These are phyloP conservation scores for Aspergillus sp. DNA, from an alignment of 2,329 filamentous ascomycete genomes.

Conservation along the genomic window DNA sequence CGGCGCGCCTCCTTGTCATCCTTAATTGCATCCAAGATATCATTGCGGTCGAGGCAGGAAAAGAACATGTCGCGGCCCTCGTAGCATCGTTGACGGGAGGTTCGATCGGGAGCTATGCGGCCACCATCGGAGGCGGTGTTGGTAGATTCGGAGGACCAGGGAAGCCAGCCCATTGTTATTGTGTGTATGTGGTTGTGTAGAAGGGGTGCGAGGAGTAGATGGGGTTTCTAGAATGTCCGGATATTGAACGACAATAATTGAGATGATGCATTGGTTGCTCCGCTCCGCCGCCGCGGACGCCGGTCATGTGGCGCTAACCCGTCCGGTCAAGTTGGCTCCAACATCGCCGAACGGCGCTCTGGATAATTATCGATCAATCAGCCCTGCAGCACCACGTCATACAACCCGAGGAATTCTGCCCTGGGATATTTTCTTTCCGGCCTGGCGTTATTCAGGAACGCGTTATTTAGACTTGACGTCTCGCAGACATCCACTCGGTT, in stretches of 20 bases:
- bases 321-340: conserved; percentile 12
- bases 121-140: conserved; percentile 56
- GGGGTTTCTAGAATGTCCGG: background rate
- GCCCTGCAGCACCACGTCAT: background rate
- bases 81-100: conserved; percentile 83
- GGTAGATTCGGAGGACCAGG: conserved; percentile 47
- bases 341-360: background rate
- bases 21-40: conserved; percentile 74
- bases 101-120: conserved; percentile 79
- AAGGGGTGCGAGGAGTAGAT: background rate
- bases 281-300: conserved; percentile 16
- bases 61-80: conserved; percentile 87
- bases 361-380: conserved; percentile 1
- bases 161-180: conserved; percentile 56
- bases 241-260: background rate
- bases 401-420: background rate
- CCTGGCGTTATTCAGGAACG: background rate
- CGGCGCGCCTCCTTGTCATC: conserved; percentile 58
- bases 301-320: conserved; percentile 23
- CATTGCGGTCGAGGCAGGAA: conserved; percentile 76
- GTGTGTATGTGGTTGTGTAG: background rate
- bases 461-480: too few relatives aligned
- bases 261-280: conserved; percentile 3
- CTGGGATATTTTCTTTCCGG: background rate
- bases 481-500: background rate